Percentiles rank a stretch among this genome's conserved stretches.
These are phyloP conservation scores for Kodamaea arcana DNA, from an alignment of 1,139 yeast genomes.

Conservation along the genomic window DNA sequence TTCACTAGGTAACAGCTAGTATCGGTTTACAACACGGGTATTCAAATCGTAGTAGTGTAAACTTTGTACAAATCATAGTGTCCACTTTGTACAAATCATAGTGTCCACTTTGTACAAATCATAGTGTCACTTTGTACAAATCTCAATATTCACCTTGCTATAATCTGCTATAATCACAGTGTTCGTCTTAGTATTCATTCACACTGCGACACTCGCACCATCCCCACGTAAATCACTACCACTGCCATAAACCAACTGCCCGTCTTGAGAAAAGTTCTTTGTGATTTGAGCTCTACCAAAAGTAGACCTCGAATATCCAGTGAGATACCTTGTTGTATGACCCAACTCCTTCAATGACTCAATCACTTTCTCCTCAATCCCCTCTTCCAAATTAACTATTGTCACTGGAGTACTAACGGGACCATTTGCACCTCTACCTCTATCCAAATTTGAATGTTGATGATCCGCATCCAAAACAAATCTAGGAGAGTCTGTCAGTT, in stretches of 20 bases:
- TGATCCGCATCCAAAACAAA: constrained; percentile 57
- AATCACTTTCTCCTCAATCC: constrained; percentile 43
- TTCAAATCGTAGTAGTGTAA: too few species aligned
- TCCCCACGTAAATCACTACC: constrained; percentile 82
- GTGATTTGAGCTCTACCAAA: constrained; percentile 81
- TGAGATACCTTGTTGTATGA: constrained; percentile 48
- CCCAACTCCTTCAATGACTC: constrained; percentile 49
- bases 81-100: too few species aligned
- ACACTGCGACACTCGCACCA: constrained; percentile 65
- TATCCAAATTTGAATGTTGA: constrained; percentile 39
- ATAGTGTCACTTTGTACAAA: too few species aligned
- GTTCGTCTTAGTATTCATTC: too few species aligned
- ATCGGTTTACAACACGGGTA: too few species aligned
- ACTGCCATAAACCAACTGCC: constrained; percentile 52
- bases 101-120: too few species aligned
- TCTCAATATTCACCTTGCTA: too few species aligned
- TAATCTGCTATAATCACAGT: too few species aligned
- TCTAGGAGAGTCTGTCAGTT: constrained; percentile 74
- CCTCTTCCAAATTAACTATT: constrained; percentile 63
- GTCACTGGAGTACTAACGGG: constrained; percentile 62
- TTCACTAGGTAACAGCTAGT: too few species aligned
- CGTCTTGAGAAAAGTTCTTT: constrained; percentile 36
- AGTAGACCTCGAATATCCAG: constrained; percentile 41
- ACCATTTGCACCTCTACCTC: constrained; percentile 62
- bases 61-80: too few species aligned